These are phyloP conservation scores for Verticillium alfalfae DNA, from an alignment of 2,329 filamentous ascomycete species.

Conservation along the genomic window DNA sequence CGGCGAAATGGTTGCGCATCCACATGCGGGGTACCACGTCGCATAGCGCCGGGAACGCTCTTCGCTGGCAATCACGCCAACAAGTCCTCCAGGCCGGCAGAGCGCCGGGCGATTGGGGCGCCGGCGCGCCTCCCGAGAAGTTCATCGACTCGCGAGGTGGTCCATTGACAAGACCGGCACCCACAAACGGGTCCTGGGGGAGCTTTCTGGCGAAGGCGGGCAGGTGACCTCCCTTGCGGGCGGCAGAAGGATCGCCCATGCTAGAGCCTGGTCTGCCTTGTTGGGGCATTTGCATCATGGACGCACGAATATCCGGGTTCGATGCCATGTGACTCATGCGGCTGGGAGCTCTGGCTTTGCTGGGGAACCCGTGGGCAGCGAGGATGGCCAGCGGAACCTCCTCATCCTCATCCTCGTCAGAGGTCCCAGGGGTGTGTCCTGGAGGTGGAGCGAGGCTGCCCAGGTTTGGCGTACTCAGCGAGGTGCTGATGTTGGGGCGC, in stretches of 20 bases:
- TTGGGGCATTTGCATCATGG: slow-evolving; percentile 35
- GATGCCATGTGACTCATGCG: slow-evolving; percentile 60
- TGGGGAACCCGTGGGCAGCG: slow-evolving; percentile 83
- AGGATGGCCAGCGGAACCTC: slow-evolving; percentile 83
- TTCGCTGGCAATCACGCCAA: slow-evolving; percentile 83
- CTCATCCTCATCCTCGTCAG: slow-evolving; percentile 79
- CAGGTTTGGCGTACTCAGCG: slow-evolving; percentile 60
- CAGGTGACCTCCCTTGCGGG: slow-evolving; percentile 43
- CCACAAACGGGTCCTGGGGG: slow-evolving; percentile 80
- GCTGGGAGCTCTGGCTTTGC: slow-evolving; percentile 68
- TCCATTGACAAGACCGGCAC: slow-evolving; percentile 68
- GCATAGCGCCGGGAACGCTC: slow-evolving; percentile 73
- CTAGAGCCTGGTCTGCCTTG: slow-evolving; percentile 51
- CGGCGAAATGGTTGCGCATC: slow-evolving; percentile 41
- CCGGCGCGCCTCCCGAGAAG: slow-evolving; percentile 53
- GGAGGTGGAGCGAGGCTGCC: slow-evolving; percentile 28
- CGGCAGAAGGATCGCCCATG: slow-evolving; percentile 39
- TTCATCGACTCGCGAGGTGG: slow-evolving; percentile 69
- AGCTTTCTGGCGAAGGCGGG: slow-evolving; percentile 80
- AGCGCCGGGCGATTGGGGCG: slow-evolving; percentile 29
- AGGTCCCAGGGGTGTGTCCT: slow-evolving; percentile 27
- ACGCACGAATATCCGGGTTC: slow-evolving; percentile 65
- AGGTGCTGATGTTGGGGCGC: slow-evolving; percentile 51
- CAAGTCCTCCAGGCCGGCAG: slow-evolving; percentile 59
- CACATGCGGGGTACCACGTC: slow-evolving; percentile 70